phyloP scores from a whole-genome alignment of 768 basidiomycete genomes.

The Boletus speciosus region DNA sequence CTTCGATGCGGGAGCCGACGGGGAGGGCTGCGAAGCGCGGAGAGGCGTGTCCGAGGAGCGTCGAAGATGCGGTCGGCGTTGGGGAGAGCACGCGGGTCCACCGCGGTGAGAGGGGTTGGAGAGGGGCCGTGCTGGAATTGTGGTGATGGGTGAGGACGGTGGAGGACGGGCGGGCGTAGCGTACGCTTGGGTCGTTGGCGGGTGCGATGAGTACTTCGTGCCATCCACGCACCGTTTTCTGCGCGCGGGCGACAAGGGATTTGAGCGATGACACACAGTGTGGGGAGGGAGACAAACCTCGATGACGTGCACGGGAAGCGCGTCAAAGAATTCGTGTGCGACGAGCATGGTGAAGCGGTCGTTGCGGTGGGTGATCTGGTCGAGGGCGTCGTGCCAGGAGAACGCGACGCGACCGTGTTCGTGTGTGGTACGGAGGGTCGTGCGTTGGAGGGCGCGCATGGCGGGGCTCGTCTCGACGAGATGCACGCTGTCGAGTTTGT shows the following conservation, averaged over 20 bases:
- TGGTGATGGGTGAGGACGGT: slow-evolving; percentile 5
- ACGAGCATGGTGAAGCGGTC: slow-evolving; percentile 75
- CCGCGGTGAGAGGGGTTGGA: slow-evolving; percentile 26
- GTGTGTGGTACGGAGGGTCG: slow-evolving; percentile 40
- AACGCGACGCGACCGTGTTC: slow-evolving; percentile 37
- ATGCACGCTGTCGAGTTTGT: slow-evolving; percentile 49
- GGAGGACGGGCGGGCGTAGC: slow-evolving; percentile 23
- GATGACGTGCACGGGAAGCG: slow-evolving; percentile 85
- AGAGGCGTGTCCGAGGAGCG: slow-evolving; percentile 61
- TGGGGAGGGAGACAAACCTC: slow-evolving; percentile 48
- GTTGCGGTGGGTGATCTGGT: slow-evolving; percentile 53
- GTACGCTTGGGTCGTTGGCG: slow-evolving; percentile 37
- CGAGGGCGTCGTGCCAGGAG: slow-evolving; percentile 71
- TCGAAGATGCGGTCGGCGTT: slow-evolving; percentile 49
- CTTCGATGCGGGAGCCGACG: slow-evolving; percentile 72
- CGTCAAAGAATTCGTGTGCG: slow-evolving; percentile 98
- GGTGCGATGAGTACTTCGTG: slow-evolving; percentile 75
- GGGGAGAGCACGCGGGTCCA: slow-evolving; percentile 69
- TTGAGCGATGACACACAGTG: not conserved
- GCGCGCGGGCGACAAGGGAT: not conserved
- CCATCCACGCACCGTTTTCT: slow-evolving; percentile 82
- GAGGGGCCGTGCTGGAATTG: not conserved
- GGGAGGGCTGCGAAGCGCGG: slow-evolving; percentile 67
- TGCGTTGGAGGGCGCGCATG: slow-evolving; percentile 62
- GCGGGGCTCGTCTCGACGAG: slow-evolving; percentile 78